Evolutionary conservation across 192 early-diverging fungal genomes (phyloP).

Genomic region (Mortierella claussenii): DNA sequence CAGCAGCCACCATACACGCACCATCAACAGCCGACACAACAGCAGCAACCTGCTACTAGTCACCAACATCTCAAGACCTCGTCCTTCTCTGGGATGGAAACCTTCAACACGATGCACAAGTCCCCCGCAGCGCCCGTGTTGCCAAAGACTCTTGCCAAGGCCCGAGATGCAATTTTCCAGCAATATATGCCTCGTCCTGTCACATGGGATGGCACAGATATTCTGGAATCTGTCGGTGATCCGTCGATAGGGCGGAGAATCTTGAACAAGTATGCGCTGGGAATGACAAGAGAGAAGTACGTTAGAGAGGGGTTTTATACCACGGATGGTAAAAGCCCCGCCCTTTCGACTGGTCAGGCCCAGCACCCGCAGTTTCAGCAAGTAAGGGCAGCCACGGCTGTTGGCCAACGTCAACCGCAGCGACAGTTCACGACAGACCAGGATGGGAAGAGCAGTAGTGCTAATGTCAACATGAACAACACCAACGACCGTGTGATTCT

Average conservation of each 20-base stretch:
- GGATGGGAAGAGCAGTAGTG: no score
- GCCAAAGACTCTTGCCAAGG: constrained; percentile 4
- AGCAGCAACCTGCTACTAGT: neutral
- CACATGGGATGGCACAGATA: constrained; percentile 31
- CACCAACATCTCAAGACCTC: constrained; percentile 5
- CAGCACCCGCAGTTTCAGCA: constrained; percentile 13
- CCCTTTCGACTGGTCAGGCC: constrained; percentile 7
- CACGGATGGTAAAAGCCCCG: constrained; percentile 32
- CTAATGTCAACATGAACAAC: no score
- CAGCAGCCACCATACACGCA: neutral
- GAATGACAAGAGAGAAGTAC: constrained; percentile 23
- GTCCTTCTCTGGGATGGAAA: neutral
- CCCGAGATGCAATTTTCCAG: constrained; percentile 21
- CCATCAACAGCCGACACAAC: neutral
- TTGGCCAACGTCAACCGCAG: constrained; percentile 1
- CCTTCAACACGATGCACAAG: constrained; percentile 17
- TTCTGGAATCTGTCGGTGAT: constrained; percentile 21
- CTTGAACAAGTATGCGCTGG: constrained; percentile 24
- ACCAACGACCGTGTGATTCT: constrained; percentile 51
- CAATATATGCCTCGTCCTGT: constrained; percentile 34
- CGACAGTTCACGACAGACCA: constrained; percentile 30
- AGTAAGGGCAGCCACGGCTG: neutral
- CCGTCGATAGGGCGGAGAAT: constrained; percentile 25
- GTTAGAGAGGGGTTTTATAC: constrained; percentile 37
- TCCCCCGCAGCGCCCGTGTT: constrained; percentile 11